phyloP scores from a whole-genome alignment of 176 grass and related monocot genomes.

The Oryza coarctata region DNA sequence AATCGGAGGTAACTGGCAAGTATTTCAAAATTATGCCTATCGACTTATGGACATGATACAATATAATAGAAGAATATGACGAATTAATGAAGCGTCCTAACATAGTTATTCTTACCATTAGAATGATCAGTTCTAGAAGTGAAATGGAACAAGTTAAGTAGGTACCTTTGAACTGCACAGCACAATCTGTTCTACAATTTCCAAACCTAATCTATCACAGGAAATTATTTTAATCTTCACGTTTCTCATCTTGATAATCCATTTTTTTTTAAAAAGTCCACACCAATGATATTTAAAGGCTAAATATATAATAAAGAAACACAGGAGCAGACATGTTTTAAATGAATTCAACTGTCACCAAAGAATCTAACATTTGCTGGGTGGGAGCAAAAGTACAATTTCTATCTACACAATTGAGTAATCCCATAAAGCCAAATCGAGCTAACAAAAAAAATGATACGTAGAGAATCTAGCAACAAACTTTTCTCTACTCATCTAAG shows the following conservation, averaged over 20 bases:
- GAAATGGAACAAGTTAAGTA: background rate
- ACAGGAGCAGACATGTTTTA: background rate
- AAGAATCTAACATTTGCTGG: background rate
- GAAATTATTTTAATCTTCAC: background rate
- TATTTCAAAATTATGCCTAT: constrained; percentile 19
- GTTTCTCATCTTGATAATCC: background rate
- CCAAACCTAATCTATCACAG: background rate
- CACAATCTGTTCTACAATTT: background rate
- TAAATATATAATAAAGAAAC: constrained; percentile 9
- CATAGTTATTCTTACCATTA: background rate
- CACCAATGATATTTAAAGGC: background rate
- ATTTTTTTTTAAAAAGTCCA: background rate
- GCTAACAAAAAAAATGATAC: constrained; percentile 18
- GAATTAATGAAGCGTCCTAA: background rate
- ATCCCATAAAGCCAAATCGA: constrained; percentile 5
- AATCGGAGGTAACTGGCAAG: background rate
- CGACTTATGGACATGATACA: background rate
- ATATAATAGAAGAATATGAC: background rate
- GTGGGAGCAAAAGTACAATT: constrained; percentile 31
- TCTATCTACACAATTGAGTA: constrained; percentile 14
- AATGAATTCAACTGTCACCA: constrained; percentile 31
- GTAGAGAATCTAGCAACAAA: constrained; percentile 12
- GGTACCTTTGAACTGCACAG: background rate
- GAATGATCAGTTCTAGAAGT: background rate
- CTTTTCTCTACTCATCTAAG: constrained; percentile 11